Evolutionary conservation across 2,329 filamentous ascomycete species (phyloP), one percentile per base, ranked within the genome.

Genomic region (Tolypocladium endophyticum): DNA sequence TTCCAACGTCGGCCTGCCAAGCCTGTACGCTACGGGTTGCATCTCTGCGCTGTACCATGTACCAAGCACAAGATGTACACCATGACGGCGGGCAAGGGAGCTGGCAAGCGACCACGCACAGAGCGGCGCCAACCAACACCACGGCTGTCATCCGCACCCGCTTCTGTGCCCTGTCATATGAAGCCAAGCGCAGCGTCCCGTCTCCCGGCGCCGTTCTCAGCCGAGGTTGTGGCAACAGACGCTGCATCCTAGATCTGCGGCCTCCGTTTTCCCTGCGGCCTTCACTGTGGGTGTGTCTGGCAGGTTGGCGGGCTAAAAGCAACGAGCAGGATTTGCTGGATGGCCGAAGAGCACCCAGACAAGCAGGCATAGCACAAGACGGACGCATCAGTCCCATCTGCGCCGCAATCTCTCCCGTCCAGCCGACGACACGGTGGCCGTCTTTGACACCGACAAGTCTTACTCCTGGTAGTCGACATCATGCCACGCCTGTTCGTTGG

Each of bases 121-220:
- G 1, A 14, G 20, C 50, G 50, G 28, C 30, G 30, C 50, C 50
- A 23, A 18, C 50, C 50, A 53, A 53, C 50, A 23, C 30, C 30
- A 23, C 12, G 50, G 28, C 12, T 11, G 50, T 35, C 50, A 53
- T 53, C 50, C 50, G 18, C 30, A 18, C 28, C 50, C 25, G 30
- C 12, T 30, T 20, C 25, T 35, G 20, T 11, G 47, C 47, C 47
- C 28, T 20, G 25, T 53, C 28, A 52, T 50, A 50, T 53, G 16
- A 20, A 30, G 50, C 33, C 38, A 57, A 45, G 53, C 36, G 28
- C 43, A 33, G 18, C 23, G 41, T 55, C 53, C 61, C 56, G 56
- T 60, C 35, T 35, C 43, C 55, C 50, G 43, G 58, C 61, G 61
- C 58, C 56, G 41, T 60, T 58, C 55, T 60, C 58, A 62, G 58